These are phyloP conservation scores for Monosporascus sp. DNA, from an alignment of 2,329 filamentous ascomycete genomes.

Conservation along the genomic window DNA sequence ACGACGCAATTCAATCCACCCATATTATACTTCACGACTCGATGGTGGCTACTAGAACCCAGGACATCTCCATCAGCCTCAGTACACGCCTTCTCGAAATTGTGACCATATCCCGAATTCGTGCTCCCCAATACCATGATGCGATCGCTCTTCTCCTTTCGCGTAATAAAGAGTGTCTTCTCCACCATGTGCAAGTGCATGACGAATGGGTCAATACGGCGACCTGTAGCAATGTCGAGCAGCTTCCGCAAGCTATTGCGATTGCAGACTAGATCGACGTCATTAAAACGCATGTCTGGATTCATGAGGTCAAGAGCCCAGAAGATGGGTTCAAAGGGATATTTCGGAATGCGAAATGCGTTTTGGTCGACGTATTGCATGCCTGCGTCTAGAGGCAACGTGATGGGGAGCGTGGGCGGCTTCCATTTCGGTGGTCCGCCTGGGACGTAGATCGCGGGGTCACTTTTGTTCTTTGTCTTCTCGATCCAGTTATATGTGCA, in stretches of 20 bases:
- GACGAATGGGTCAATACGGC: conserved; percentile 9
- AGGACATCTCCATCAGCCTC: conserved; percentile 12
- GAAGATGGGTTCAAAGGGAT: conserved; percentile 25
- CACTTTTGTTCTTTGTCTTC: background rate
- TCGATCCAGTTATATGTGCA: conserved; percentile 10
- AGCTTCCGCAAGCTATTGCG: conserved; percentile 20
- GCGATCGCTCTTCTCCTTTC: conserved; percentile 3
- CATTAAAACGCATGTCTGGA: conserved; percentile 16
- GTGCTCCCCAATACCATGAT: conserved; percentile 6
- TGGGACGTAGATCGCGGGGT: background rate
- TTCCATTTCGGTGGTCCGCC: conserved; percentile 6
- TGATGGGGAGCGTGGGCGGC: conserved; percentile 3
- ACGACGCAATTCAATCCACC: conserved; percentile 18
- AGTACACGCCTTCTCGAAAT: conserved; percentile 24
- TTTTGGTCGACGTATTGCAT: conserved; percentile 11
- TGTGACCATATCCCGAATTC: conserved; percentile 21
- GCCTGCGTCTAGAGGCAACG: conserved; percentile 19
- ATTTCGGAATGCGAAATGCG: conserved; percentile 5
- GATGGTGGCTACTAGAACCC: conserved; percentile 13
- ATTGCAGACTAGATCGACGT: conserved; percentile 25
- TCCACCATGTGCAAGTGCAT: conserved; percentile 7
- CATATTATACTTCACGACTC: conserved; percentile 16
- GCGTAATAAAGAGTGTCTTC: conserved; percentile 13
- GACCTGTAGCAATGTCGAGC: conserved; percentile 16
- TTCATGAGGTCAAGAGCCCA: conserved; percentile 19